These are phyloP conservation scores for Malassezia vespertilionis DNA, from an alignment of 1,284 basidiomycete species.

Conservation along the genomic window DNA sequence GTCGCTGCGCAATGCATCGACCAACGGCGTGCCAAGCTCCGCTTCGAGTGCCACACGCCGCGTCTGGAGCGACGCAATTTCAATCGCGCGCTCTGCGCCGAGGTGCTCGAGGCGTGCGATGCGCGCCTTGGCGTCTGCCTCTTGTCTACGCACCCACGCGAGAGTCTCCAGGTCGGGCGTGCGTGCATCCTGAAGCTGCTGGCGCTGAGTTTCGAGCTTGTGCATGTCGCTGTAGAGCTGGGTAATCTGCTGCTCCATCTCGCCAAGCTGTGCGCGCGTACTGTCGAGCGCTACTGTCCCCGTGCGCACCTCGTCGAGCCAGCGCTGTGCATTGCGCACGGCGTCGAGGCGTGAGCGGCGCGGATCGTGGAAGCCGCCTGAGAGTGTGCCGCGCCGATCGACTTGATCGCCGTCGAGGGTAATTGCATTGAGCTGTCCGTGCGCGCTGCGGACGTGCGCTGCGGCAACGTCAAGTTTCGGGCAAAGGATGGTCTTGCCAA, in stretches of 20 bases:
- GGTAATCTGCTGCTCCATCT: conserved; percentile 79
- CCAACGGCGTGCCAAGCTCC: conserved; percentile 68
- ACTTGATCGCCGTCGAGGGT: conserved; percentile 96
- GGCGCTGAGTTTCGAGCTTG: conserved; percentile 60
- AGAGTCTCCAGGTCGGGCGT: conserved; percentile 61
- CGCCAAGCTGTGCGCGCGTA: conserved; percentile 60
- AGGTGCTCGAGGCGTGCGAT: conserved; percentile 60
- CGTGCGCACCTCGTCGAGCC: conserved; percentile 62
- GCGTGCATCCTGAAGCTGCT: conserved; percentile 60
- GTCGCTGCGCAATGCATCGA: conserved; percentile 60
- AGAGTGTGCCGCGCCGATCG: conserved; percentile 86
- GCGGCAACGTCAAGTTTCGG: conserved; percentile 81
- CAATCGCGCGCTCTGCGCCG: conserved; percentile 62
- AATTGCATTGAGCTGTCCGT: conserved; percentile 73
- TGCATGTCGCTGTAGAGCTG: conserved; percentile 64
- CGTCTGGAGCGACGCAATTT: conserved; percentile 56
- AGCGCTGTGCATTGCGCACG: conserved; percentile 65
- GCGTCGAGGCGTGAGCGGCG: conserved; percentile 78
- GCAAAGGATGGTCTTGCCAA: conserved; percentile 92
- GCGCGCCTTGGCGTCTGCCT: conserved; percentile 59
- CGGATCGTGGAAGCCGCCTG: conserved; percentile 90
- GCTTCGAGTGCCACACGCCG: conserved; percentile 57
- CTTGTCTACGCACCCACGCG: conserved; percentile 58
- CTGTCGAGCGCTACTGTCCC: conserved; percentile 61
- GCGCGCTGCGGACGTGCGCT: conserved; percentile 81